These are phyloP conservation scores for Insectozyma bohioensis DNA, from an alignment of 1,139 yeast species.

Conservation along the genomic window DNA sequence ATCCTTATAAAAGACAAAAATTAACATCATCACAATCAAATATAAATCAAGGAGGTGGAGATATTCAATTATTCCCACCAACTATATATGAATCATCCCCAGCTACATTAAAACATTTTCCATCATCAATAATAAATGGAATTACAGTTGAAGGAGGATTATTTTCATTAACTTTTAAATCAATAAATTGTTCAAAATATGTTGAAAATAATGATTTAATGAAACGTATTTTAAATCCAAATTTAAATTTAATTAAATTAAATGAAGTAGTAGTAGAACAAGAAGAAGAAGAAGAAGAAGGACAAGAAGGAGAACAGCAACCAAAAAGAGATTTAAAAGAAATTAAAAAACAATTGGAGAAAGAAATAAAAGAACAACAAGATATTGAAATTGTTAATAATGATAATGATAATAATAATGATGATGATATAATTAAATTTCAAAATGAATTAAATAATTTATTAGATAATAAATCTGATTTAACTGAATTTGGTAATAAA, in stretches of 20 bases:
- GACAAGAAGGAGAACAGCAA: not conserved
- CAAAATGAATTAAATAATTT: constrained; percentile 18
- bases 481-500: constrained; percentile 17
- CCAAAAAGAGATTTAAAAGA: constrained; percentile 12
- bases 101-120: constrained; percentile 35
- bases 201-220: constrained; percentile 40
- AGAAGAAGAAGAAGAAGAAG: constrained; percentile 8
- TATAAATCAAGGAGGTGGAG: constrained; percentile 1
- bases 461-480: constrained; percentile 16
- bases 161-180: constrained; percentile 43
- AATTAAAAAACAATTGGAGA: constrained; percentile 19
- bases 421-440: not conserved
- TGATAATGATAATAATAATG: not conserved
- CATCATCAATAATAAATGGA: constrained; percentile 44
- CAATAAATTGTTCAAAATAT: constrained; percentile 37
- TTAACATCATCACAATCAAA: not conserved
- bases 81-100: constrained; percentile 34
- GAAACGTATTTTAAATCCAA: constrained; percentile 15
- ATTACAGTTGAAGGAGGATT: constrained; percentile 48
- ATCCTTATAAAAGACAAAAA: not conserved
- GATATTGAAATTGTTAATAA: not conserved
- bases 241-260: constrained; percentile 18
- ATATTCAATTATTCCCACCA: constrained; percentile 17
- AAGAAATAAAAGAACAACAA: constrained; percentile 7
- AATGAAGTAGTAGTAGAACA: constrained; percentile 8